phyloP scores from a whole-genome alignment of 2,329 filamentous ascomycete genomes.

The Bipolaris sorokiniana region DNA sequence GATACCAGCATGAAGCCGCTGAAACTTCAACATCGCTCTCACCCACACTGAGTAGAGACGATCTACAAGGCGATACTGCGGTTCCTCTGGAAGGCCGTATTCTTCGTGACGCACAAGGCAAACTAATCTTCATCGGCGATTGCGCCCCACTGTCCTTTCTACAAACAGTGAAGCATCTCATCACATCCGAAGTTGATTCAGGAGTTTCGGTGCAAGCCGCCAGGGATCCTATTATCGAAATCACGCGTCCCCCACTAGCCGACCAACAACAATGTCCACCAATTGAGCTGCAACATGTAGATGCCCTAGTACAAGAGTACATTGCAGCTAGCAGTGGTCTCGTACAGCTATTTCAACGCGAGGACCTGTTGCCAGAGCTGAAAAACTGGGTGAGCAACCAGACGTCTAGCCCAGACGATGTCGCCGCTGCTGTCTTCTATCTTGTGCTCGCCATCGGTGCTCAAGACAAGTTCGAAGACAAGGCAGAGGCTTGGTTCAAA shows the following conservation, averaged over 20 bases:
- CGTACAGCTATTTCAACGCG: slow-evolving; percentile 55
- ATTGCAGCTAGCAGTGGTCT: slow-evolving; percentile 56
- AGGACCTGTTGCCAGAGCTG: slow-evolving; percentile 41
- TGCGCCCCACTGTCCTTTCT: slow-evolving; percentile 61
- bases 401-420: slow-evolving; percentile 44
- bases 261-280: slow-evolving; percentile 23
- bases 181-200: slow-evolving; percentile 48
- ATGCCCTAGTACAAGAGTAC: slow-evolving; percentile 52
- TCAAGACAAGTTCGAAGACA: slow-evolving; percentile 51
- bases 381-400: slow-evolving; percentile 33
- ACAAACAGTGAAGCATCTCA: slow-evolving; percentile 59
- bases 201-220: slow-evolving; percentile 32
- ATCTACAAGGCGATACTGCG: slow-evolving; percentile 50
- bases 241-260: slow-evolving; percentile 33
- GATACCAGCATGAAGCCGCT: slow-evolving; percentile 10
- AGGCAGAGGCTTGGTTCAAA: slow-evolving; percentile 57
- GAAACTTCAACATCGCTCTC: slow-evolving; percentile 24
- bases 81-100: slow-evolving; percentile 55
- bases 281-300: slow-evolving; percentile 49
- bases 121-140: slow-evolving; percentile 62
- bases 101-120: slow-evolving; percentile 59
- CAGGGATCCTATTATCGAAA: slow-evolving; percentile 42
- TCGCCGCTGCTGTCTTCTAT: slow-evolving; percentile 57
- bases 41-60: slow-evolving; percentile 36
- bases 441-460: slow-evolving; percentile 59